Evolutionary conservation across 805 yeast species (phyloP), one percentile per base, ranked within the genome.

Genomic region (Metschnikowia matae): DNA sequence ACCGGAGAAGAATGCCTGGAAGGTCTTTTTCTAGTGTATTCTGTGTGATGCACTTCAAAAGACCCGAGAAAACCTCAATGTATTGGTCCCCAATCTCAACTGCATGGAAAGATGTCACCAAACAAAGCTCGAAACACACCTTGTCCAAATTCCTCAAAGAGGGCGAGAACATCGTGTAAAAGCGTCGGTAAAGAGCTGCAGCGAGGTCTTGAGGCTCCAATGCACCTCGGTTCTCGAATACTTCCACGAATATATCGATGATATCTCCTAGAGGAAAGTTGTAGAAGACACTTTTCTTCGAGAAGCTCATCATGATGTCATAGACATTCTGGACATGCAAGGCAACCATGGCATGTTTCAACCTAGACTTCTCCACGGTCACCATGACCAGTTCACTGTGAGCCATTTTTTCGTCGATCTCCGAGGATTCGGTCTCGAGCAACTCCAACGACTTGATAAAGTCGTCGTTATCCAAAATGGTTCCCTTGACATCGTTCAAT

Each of bases 401-500:
- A 1, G 54, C 57, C 51, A 87, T 73, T 60, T 84, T 83, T 1
- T 49, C 49, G 35, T 79, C 77, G 14, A 89, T 76, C 15, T 75
- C 74, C 0, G 54, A 56, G 0, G 95, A 72, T 56, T 90, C 90
- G 0, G 62, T 52, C 61, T 92, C 91, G 46, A 92, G 66, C 0
- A 59, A 63, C 57, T 87, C 94, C 44, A 91, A 69, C 1, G 85
- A 80, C 4, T 72, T 66, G 15, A 87, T 62, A 2, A 90, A 66
- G 0, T 68, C 73, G 48, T 82, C 83, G 62, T 86, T 82, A 5
- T 89, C 96, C 32, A 91, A 69, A 20, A 91, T 75, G 48, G 78
- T 80, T 0, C 86, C 85, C 18, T 75, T 70, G 0, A 86, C 69
- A 5, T 75, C 75, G 54, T 80, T 81, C 51, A 92, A 68, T 0